Base-by-base conservation (phyloP, 176 grass and related monocot species). In the Phoenix roebelenii region DNA sequence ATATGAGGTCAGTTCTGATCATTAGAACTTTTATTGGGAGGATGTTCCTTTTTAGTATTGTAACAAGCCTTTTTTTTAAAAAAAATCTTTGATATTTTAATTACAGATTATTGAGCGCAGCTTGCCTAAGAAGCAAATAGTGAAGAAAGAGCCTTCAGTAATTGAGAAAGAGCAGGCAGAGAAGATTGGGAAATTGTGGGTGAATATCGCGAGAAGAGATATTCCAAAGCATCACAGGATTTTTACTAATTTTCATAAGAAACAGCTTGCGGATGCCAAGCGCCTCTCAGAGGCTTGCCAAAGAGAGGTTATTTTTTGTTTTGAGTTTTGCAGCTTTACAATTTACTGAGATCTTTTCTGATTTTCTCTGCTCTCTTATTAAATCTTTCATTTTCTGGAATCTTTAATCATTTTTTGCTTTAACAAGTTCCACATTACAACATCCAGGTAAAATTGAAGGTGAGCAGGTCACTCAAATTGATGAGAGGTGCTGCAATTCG, bases 91-190 rank as follows among this genome's bases (percentile, higher is more conserved):
- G 17, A 30, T 14, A 44, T 54, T 15, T 55, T 73, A 24, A 72
- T 67, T 93, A 64, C 79, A 98, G 94, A 98, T 98, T 83, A 98
- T 98, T 0, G 94, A 98, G 61, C 84, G 94, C 39, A 98, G 94
- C 71, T 93, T 98, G 80, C 94, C 94, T 35, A 98, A 83, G 73
- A 98, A 93, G 82, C 88, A 77, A 76, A 76, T 83, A 72, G 51
- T 81, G 49, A 98, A 85, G 70, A 88, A 83, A 70, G 94, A 98
- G 64, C 88, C 85, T 76, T 92, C 82, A 61, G 79, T 73, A 77
- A 79, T 89, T 16, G 71, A 58, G 54, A 89, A 75, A 83, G 94
- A 93, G 69, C 82, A 85, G 51, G 66, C 67, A 17, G 88, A 88
- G 44, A 98, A 88, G 59, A 78, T 73, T 44, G 51, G 72, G 57